A percentile compares a stretch with the other conserved stretches of the same genome.
Conservation (phyloP, 2,329 filamentous ascomycete species). For the Diaporthe amygdali region DNA sequence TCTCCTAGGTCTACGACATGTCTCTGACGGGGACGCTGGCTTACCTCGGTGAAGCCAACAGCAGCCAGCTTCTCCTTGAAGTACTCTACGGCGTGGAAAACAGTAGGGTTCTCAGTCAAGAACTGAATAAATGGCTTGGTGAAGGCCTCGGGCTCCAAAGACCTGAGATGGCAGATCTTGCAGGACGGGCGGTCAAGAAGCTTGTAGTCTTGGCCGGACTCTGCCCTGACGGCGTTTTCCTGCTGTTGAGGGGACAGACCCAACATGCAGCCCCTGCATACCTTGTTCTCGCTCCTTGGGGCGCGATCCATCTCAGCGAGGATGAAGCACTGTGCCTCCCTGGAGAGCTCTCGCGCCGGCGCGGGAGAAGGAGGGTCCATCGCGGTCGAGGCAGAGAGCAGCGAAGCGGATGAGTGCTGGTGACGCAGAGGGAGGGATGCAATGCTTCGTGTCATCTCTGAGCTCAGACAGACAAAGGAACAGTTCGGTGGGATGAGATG, state of each 20-base stretch:
- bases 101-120: slow-evolving; percentile 86
- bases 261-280: slow-evolving; percentile 7
- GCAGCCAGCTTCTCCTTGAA: slow-evolving; percentile 75
- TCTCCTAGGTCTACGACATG: background rate
- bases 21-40: slow-evolving; percentile 12
- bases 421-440: slow-evolving; percentile 8
- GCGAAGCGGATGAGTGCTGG: background rate
- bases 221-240: background rate
- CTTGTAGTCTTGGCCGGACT: slow-evolving; percentile 8
- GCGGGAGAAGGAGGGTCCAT: background rate
- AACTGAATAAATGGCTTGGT: slow-evolving; percentile 87
- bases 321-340: slow-evolving; percentile 7
- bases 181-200: slow-evolving; percentile 2
- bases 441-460: slow-evolving; percentile 12
- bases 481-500: background rate
- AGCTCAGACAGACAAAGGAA: background rate
- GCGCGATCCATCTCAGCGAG: background rate
- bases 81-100: slow-evolving; percentile 87
- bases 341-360: background rate
- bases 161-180: slow-evolving; percentile 14
- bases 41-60: slow-evolving; percentile 74
- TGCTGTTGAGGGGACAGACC: background rate
- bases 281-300: slow-evolving; percentile 6
- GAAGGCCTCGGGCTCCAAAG: slow-evolving; percentile 66
- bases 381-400: background rate